Evolutionary conservation across 2,329 filamentous ascomycete genomes (phyloP).

Genomic region (Ascosphaera pollenicola): DNA sequence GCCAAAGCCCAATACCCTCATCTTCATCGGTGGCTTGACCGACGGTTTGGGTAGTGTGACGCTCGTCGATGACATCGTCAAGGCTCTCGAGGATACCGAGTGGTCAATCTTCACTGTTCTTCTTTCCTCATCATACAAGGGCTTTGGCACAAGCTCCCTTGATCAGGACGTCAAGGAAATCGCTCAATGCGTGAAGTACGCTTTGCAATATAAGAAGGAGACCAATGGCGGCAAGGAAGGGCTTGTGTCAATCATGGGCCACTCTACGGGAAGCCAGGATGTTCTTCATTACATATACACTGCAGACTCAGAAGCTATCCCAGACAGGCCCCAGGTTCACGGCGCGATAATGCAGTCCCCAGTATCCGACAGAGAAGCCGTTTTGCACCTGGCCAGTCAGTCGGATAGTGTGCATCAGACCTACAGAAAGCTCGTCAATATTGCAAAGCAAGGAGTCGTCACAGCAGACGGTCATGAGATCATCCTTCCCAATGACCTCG

Average conservation of each 20-base stretch:
- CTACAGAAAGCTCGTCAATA: slow-evolving; percentile 10
- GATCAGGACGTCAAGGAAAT: slow-evolving; percentile 32
- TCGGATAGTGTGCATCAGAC: slow-evolving; percentile 2
- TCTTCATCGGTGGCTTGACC: slow-evolving; percentile 37
- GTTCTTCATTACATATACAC: slow-evolving; percentile 38
- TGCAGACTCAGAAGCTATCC: slow-evolving; percentile 16
- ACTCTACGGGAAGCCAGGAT: slow-evolving; percentile 48
- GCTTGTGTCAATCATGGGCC: slow-evolving; percentile 45
- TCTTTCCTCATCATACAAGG: slow-evolving; percentile 29
- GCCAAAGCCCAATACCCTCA: slow-evolving; percentile 24
- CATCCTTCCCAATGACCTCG: slow-evolving; percentile 10
- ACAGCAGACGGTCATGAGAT: slow-evolving; percentile 9
- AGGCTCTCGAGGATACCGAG: slow-evolving; percentile 22
- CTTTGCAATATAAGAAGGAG: slow-evolving; percentile 16
- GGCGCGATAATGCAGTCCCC: slow-evolving; percentile 63
- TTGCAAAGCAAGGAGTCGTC: slow-evolving; percentile 10
- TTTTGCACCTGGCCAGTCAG: slow-evolving; percentile 18
- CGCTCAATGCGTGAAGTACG: slow-evolving; percentile 28
- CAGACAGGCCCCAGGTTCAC: slow-evolving; percentile 34
- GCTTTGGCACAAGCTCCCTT: slow-evolving; percentile 32
- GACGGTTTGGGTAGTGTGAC: slow-evolving; percentile 33
- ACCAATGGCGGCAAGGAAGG: slow-evolving; percentile 8
- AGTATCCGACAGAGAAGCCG: slow-evolving; percentile 51
- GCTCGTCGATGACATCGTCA: slow-evolving; percentile 29
- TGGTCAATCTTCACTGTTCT: slow-evolving; percentile 32